Evolutionary conservation across 805 yeast species (phyloP).

Genomic region (Metschnikowia cerradonensis): DNA sequence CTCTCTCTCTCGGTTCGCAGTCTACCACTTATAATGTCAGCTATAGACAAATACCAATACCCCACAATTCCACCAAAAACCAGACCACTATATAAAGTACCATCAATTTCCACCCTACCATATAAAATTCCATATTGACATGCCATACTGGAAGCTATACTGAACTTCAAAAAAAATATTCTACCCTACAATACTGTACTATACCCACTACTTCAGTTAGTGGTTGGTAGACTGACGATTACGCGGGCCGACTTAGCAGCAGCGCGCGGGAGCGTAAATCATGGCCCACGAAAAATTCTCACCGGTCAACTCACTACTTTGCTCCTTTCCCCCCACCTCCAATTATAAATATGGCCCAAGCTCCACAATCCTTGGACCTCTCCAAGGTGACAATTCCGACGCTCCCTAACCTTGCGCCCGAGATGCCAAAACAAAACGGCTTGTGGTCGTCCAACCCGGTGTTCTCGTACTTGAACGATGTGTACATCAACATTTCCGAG

Average conservation of each 20-base stretch:
- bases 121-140: too few relatives aligned
- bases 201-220: too few relatives aligned
- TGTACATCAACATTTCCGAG: constrained; percentile 63
- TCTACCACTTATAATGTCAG: too few relatives aligned
- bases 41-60: too few relatives aligned
- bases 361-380: constrained; percentile 43
- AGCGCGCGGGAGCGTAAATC: background rate
- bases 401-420: constrained; percentile 53
- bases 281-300: constrained; percentile 4
- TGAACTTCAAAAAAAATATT: too few relatives aligned
- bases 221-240: background rate
- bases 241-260: background rate
- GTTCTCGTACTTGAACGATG: constrained; percentile 72
- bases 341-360: constrained; percentile 13
- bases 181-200: too few relatives aligned
- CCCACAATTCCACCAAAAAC: too few relatives aligned
- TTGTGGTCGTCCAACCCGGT: constrained; percentile 84
- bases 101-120: background rate
- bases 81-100: too few relatives aligned
- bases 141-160: too few relatives aligned
- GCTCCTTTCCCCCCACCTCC: background rate
- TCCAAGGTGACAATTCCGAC: constrained; percentile 55
- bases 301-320: background rate
- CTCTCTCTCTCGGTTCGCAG: too few relatives aligned
- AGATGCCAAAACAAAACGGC: constrained; percentile 49